These are phyloP conservation scores for Mollisia scopiformis DNA, from an alignment of 2,329 filamentous ascomycete species.

Conservation along the genomic window DNA sequence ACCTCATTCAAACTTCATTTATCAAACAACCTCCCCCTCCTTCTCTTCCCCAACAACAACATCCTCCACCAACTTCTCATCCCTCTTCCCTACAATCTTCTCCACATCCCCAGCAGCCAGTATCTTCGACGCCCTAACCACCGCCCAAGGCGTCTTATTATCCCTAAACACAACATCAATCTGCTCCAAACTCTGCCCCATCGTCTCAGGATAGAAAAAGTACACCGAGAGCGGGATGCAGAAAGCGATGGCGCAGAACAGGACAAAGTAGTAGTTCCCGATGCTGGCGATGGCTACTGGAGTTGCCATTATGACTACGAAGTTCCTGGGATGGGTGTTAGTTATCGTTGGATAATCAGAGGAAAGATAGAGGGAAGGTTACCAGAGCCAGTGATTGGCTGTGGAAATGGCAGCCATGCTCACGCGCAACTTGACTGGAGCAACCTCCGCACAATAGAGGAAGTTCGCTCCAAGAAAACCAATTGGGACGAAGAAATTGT, in stretches of 20 bases:
- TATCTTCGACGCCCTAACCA: slow-evolving; percentile 30
- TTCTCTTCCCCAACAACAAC: background rate
- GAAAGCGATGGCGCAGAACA: slow-evolving; percentile 38
- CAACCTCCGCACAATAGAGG: slow-evolving; percentile 19
- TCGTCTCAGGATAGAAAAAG: slow-evolving; percentile 62
- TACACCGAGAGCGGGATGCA: slow-evolving; percentile 31
- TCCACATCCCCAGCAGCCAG: slow-evolving; percentile 13
- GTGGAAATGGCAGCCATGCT: slow-evolving; percentile 9
- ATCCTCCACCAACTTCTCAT: slow-evolving; percentile 11
- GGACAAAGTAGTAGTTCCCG: slow-evolving; percentile 39
- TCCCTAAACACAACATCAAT: slow-evolving; percentile 61
- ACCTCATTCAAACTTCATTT: too few relatives aligned
- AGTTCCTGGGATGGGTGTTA: slow-evolving; percentile 37
- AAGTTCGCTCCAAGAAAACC: slow-evolving; percentile 14
- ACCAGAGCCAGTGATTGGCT: too few relatives aligned
- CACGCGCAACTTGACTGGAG: slow-evolving; percentile 8
- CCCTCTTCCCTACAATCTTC: slow-evolving; percentile 11
- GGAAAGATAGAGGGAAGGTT: background rate
- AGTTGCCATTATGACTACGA: slow-evolving; percentile 48
- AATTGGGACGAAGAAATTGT: slow-evolving; percentile 11
- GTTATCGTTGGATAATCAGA: background rate
- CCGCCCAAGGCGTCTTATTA: slow-evolving; percentile 40
- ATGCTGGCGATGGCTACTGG: slow-evolving; percentile 39
- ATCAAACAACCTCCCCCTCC: background rate
- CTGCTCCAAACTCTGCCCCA: slow-evolving; percentile 63